Percentiles rank a stretch among this genome's conserved stretches.
Evolutionary conservation across 768 basidiomycete species (phyloP).

Genomic region (Naganishia antarctica): DNA sequence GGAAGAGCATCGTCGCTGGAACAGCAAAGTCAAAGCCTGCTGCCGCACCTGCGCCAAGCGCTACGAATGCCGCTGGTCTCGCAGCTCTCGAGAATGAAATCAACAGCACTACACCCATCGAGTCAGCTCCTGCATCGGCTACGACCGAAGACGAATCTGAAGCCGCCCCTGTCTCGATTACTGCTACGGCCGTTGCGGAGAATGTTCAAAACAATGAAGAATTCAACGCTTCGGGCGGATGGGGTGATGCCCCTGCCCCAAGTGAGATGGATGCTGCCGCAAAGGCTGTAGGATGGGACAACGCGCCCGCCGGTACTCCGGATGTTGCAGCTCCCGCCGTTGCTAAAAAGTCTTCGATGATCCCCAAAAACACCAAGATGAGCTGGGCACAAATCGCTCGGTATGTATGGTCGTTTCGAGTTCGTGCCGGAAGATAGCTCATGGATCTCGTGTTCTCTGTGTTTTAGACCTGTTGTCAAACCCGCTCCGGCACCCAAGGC

Average conservation of each 20-base stretch:
- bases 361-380: conserved; percentile 42
- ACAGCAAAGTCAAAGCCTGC: conserved; percentile 20
- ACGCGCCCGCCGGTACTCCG: conserved; percentile 24
- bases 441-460: no score
- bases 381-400: conserved; percentile 52
- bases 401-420: conserved; percentile 35
- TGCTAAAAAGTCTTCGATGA: conserved; percentile 32
- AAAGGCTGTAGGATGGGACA: conserved; percentile 35
- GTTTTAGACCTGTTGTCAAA: conserved; percentile 42
- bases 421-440: background rate
- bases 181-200: conserved; percentile 30
- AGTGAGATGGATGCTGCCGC: conserved; percentile 45
- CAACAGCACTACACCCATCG: background rate
- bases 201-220: conserved; percentile 38
- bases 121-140: no score
- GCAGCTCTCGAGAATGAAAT: conserved; percentile 9
- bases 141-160: conserved; percentile 12
- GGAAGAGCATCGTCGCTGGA: conserved; percentile 21
- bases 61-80: conserved; percentile 16
- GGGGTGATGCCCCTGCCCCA: conserved; percentile 45
- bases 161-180: conserved; percentile 36
- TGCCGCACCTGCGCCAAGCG: background rate
- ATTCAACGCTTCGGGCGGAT: conserved; percentile 44
- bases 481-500: conserved; percentile 34
- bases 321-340: conserved; percentile 34